Evolutionary conservation across 169 alveolate genomes (phyloP), one percentile per base, ranked within the genome.

Genomic region (Eimeria brunetti): DNA sequence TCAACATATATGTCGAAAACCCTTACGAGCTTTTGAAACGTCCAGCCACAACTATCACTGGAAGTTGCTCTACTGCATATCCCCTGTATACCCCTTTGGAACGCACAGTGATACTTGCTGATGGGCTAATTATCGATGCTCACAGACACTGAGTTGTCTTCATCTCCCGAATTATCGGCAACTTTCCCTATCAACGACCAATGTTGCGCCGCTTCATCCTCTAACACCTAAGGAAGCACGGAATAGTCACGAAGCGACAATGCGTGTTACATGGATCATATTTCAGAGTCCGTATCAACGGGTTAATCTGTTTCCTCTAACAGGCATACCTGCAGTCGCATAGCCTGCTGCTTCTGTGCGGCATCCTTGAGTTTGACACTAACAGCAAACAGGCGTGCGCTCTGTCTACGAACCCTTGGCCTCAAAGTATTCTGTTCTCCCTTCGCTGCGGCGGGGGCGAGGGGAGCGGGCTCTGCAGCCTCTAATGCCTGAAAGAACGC

Each of bases 171-270:
- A 12, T 41, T 41, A 12, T 60, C 81, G 60, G 92, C 16, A 46
- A 64, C 83, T 51, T 86, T 86, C 44, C 51, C 81, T 38, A 62
- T 51, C 71, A 86, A 41, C 64, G 92, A 86, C 92, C 92, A 86
- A 62, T 86, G 92, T 83, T 30, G 83, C 41, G 83, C 92, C 11
- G 92, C 92, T 86, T 86, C 92, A 62, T 86, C 92, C 73, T 86
- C 92, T 22, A 86, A 44, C 33, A 62, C 92, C 92, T 86, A 56
- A 36, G 80, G 44, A 62, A 41, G 92, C 80, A 36, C 24, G 3
- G 2, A 1, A 51, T 0, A 38, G 30, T 49, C 16, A 49, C 38
- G 33, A 38, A 33, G 53, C 56, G 33, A n/a, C 0, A 33, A 33
- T 20, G 75, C 58, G 33, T 80, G 67, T 58, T 36, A 6, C 38